These are phyloP conservation scores for Pseudogymnoascus sp. DNA, from an alignment of 2,329 filamentous ascomycete genomes.

Conservation along the genomic window DNA sequence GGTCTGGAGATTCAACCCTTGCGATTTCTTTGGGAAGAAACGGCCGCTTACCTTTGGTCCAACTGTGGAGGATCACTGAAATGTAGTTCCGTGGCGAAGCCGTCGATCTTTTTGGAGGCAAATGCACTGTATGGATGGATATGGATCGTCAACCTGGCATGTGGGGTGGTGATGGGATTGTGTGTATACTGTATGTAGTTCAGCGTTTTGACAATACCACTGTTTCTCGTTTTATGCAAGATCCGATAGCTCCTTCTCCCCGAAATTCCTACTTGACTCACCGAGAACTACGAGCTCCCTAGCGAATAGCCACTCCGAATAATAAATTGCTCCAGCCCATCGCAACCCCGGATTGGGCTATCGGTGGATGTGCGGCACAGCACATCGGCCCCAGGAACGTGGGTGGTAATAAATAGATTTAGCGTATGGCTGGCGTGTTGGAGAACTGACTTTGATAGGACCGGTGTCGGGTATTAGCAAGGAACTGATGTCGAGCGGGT, in stretches of 20 bases:
- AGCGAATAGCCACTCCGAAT: neutral
- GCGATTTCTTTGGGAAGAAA: neutral
- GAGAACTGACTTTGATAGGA: neutral
- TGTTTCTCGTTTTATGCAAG: neutral
- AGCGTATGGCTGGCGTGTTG: neutral
- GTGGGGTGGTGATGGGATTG: neutral
- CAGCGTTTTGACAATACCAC: neutral
- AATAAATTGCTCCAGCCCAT: neutral
- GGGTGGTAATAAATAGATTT: slow-evolving; percentile 9
- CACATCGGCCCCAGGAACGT: slow-evolving; percentile 4
- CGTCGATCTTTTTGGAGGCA: neutral
- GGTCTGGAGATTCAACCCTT: neutral
- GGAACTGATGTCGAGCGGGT: neutral
- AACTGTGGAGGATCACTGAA: neutral
- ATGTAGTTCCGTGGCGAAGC: neutral
- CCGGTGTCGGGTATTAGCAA: neutral
- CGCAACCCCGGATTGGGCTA: neutral
- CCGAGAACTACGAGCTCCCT: neutral
- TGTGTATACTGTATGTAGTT: neutral
- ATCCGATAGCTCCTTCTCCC: neutral
- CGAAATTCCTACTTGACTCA: neutral
- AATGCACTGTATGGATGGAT: neutral
- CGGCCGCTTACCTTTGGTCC: neutral
- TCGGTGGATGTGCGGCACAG: slow-evolving; percentile 6
- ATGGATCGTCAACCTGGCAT: neutral